Percentiles rank a stretch among this genome's conserved stretches.
phyloP scores from a whole-genome alignment of 2,329 filamentous ascomycete species.

The Paraphaeosphaeria sporulosa region DNA sequence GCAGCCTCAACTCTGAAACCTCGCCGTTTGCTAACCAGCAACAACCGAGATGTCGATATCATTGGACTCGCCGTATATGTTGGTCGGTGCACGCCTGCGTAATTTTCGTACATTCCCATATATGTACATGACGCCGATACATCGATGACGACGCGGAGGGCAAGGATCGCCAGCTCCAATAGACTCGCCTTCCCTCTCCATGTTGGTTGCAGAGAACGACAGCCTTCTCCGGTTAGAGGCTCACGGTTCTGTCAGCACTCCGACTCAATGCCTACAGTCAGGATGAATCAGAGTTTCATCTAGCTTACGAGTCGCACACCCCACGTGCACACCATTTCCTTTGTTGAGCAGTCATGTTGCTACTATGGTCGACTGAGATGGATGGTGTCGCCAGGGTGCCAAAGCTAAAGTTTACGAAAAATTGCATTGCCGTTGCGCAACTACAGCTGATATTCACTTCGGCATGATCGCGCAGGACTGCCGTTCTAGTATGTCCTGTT shows the following conservation, averaged over 20 bases:
- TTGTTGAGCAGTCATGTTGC: conserved; percentile 10
- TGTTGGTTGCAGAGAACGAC: conserved; percentile 13
- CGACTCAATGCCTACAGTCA: conserved; percentile 17
- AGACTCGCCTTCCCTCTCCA: not conserved
- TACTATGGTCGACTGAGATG: not conserved
- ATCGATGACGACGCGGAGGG: not conserved
- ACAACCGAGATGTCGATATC: not conserved
- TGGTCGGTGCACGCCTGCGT: conserved; percentile 1
- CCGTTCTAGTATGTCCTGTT: not conserved
- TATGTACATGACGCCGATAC: not conserved
- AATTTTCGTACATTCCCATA: not conserved
- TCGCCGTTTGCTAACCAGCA: not conserved
- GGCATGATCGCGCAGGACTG: not conserved
- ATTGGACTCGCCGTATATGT: conserved; percentile 1
- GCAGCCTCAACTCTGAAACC: conserved; percentile 17
- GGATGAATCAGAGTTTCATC: conserved; percentile 37
- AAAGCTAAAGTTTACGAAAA: not conserved
- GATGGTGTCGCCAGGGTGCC: not conserved
- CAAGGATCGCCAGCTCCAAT: not conserved
- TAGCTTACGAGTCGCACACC: conserved; percentile 16
- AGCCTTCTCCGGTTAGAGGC: conserved; percentile 24
- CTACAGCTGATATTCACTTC: not conserved
- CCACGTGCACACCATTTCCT: conserved; percentile 14
- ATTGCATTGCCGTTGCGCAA: not conserved
- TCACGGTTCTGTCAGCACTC: conserved; percentile 46